Percentiles rank a stretch among this genome's conserved stretches.
Evolutionary conservation across 2,329 filamentous ascomycete genomes (phyloP).

Genomic region (Verticillium longisporum): DNA sequence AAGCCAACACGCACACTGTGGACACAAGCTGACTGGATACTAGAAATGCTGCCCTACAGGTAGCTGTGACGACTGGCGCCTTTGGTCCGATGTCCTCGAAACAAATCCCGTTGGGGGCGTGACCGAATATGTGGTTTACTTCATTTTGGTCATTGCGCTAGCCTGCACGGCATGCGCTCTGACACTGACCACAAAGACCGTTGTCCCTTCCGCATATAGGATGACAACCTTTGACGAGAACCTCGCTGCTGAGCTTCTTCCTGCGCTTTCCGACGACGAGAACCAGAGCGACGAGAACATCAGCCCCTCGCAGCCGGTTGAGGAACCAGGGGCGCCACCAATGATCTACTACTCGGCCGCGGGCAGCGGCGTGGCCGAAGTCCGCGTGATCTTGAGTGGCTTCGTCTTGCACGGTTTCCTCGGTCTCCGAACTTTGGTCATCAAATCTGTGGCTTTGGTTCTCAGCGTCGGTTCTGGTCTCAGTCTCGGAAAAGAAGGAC

Average conservation of each 20-base stretch:
- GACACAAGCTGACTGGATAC: neutral
- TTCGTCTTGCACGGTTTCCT: slow-evolving; percentile 96
- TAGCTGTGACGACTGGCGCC: slow-evolving; percentile 49
- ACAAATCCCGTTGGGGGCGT: slow-evolving; percentile 35
- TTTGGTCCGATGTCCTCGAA: slow-evolving; percentile 45
- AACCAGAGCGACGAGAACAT: slow-evolving; percentile 35
- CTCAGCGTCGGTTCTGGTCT: slow-evolving; percentile 88
- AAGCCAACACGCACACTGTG: neutral
- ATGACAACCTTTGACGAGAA: slow-evolving; percentile 91
- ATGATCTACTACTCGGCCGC: slow-evolving; percentile 96
- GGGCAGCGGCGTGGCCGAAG: slow-evolving; percentile 92
- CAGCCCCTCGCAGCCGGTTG: slow-evolving; percentile 31
- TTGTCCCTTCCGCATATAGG: slow-evolving; percentile 81
- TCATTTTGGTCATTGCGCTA: slow-evolving; percentile 63
- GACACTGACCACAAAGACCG: slow-evolving; percentile 85
- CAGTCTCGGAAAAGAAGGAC: slow-evolving; percentile 88
- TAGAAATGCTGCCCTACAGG: slow-evolving; percentile 49
- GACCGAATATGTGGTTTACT: slow-evolving; percentile 75
- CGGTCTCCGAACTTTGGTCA: slow-evolving; percentile 75
- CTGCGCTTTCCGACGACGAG: slow-evolving; percentile 27
- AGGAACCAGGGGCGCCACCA: slow-evolving; percentile 43
- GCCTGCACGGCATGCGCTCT: slow-evolving; percentile 68
- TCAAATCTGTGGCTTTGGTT: slow-evolving; percentile 79
- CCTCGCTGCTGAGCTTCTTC: slow-evolving; percentile 58
- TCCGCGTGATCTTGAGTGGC: slow-evolving; percentile 94